Base-by-base conservation (phyloP, 805 yeast genomes). In the Tanozyma kutaoensis region DNA sequence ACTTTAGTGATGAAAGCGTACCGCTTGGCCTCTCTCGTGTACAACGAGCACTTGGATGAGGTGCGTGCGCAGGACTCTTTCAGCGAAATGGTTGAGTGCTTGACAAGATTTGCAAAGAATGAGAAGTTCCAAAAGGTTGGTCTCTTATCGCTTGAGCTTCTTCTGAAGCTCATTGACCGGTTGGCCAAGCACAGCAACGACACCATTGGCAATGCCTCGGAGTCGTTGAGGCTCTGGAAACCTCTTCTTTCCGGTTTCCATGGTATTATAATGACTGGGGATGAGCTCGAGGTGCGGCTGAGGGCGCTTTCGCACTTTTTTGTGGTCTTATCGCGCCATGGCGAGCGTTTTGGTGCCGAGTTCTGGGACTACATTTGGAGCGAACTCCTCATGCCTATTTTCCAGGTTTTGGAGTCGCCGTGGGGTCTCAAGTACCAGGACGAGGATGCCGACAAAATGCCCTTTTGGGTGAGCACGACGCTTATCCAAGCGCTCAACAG, bases 381-480 rank as follows among this genome's bases (percentile, higher is more conserved):
- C 12, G 69, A 79, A 38, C 60, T 91, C 29, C 53, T 91, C 33
- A 85, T 88, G 64, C 98, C 97, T 2, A 84, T 91, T 12, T 91
- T 91, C 52, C 72, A 74, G 12, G 79, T 84, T 5, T 62, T 91
- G 38, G 71, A 77, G 28, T 68, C 69, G 23, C 78, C 75, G 42
- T 80, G 91, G 75, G 78, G 74, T 37, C 66, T 76, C 29, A 42
- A 39, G 31, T 68, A 69, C 33, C 71, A 72, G 32, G 72, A 69
- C 36, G 71, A 69, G 37, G 69, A 67, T 28, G 80, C 76, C 39
- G 98, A 88, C 48, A 93, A 80, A 34, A 52, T 84, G 39, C 81
- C 95, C 25, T 93, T 93, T 10, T 91, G 99, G 99, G 58, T 91
- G 25, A 84, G 95, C 0, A 86, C 98, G 0, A 91, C 99, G 1